Percentiles rank a stretch among this genome's conserved stretches.
These are phyloP conservation scores for Euphorbia celastroides DNA, from an alignment of 441 rosid genomes.

Conservation along the genomic window DNA sequence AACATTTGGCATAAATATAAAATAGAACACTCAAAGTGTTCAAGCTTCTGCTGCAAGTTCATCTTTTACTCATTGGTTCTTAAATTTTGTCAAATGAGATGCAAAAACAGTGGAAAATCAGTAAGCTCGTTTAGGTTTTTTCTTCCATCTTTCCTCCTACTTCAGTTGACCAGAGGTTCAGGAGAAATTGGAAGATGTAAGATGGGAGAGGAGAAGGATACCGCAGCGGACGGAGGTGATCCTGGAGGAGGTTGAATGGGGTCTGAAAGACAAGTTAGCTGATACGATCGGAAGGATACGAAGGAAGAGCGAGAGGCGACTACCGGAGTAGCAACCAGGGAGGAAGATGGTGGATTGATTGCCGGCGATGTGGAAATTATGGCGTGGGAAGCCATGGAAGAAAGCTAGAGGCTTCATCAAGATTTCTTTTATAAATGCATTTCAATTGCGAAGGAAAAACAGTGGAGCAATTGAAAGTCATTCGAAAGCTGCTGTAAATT, in stretches of 20 bases:
- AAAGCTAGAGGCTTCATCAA: no score
- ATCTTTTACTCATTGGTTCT: no score
- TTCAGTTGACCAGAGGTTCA: neutral
- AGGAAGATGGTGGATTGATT: neutral
- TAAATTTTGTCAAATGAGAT: no score
- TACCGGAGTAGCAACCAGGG: neutral
- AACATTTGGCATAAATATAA: neutral
- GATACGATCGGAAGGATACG: conserved; percentile 10
- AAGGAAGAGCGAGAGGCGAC: neutral
- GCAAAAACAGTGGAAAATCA: no score
- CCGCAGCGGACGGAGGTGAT: conserved; percentile 23
- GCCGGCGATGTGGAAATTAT: conserved; percentile 9
- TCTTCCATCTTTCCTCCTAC: no score
- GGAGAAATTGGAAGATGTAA: neutral
- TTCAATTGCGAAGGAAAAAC: no score
- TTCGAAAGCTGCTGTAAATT: no score
- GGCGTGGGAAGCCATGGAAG: conserved; percentile 11
- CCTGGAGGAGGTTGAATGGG: conserved; percentile 10
- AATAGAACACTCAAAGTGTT: neutral
- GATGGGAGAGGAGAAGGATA: neutral
- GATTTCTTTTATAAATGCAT: no score
- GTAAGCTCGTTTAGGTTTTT: neutral
- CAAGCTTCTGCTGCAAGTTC: neutral
- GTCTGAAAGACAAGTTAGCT: neutral
- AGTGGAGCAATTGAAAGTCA: no score